These are phyloP conservation scores for Iberis amara DNA, from an alignment of 441 rosid species.

Conservation along the genomic window DNA sequence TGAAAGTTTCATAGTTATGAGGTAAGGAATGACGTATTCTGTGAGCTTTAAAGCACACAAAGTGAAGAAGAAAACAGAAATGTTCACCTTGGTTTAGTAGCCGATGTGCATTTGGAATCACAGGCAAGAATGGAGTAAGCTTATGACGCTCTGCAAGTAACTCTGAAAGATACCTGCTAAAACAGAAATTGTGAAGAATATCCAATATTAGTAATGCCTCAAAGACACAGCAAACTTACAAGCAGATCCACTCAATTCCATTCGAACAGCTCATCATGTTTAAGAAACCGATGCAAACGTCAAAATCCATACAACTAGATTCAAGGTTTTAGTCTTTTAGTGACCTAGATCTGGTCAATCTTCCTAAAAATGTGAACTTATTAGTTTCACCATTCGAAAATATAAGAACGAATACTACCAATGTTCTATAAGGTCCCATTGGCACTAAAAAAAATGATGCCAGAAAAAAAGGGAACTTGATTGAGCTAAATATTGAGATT, in stretches of 20 bases:
- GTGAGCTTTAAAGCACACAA: background rate
- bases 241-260: conserved; percentile 11
- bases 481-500: background rate
- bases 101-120: conserved; percentile 55
- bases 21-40: conserved; percentile 6
- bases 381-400: conserved; percentile 6
- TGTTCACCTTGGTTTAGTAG: conserved; percentile 76
- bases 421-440: conserved; percentile 2
- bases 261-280: conserved; percentile 10
- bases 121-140: conserved; percentile 66
- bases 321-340: conserved; percentile 5
- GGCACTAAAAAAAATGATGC: conserved; percentile 1
- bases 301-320: conserved; percentile 12
- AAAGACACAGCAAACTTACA: background rate
- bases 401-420: conserved; percentile 3
- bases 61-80: conserved; percentile 12
- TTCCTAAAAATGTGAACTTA: background rate
- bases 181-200: conserved; percentile 2
- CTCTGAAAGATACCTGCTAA: conserved; percentile 69
- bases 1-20: conserved; percentile 14
- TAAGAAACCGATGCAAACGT: conserved; percentile 7
- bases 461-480: conserved; percentile 2
- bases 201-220: conserved; percentile 11
- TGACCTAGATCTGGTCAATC: conserved; percentile 14
- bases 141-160: conserved; percentile 72